phyloP scores from a whole-genome alignment of 768 basidiomycete genomes.

The Kwoniella shandongensis region DNA sequence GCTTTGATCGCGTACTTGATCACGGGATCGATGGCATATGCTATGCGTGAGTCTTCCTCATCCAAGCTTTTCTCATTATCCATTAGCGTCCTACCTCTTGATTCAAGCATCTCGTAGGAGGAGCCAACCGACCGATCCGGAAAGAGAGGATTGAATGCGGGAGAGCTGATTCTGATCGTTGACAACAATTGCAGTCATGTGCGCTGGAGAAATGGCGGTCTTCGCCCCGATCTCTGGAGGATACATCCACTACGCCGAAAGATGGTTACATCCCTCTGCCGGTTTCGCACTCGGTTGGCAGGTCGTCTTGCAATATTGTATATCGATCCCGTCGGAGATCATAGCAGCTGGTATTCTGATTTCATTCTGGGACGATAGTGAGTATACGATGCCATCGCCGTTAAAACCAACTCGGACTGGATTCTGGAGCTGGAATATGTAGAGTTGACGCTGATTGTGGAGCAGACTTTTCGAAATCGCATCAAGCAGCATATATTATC shows the following conservation, averaged over 20 bases:
- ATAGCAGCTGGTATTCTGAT: conserved; percentile 31
- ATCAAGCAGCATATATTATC: conserved; percentile 32
- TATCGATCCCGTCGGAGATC: conserved; percentile 46
- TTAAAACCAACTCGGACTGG: no score
- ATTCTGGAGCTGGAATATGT: no score
- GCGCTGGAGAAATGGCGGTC: conserved; percentile 76
- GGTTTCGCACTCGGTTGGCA: conserved; percentile 51
- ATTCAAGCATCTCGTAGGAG: no score
- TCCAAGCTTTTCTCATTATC: not conserved
- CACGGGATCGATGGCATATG: conserved; percentile 29
- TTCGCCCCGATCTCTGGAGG: conserved; percentile 75
- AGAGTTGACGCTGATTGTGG: not conserved
- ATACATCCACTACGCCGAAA: conserved; percentile 59
- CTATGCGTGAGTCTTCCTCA: conserved; percentile 24
- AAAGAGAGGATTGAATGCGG: no score
- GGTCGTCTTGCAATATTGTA: conserved; percentile 55
- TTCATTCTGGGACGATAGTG: conserved; percentile 33
- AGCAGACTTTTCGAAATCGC: conserved; percentile 19
- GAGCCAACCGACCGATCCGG: no score
- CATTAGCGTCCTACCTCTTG: not conserved
- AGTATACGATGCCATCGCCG: conserved; percentile 1
- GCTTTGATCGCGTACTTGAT: conserved; percentile 26
- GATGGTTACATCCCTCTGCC: conserved; percentile 51
- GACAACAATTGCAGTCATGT: no score
- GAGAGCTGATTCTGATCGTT: no score